Conservation (phyloP, 2,329 filamentous ascomycete genomes). For the Sporothrix inflata region DNA sequence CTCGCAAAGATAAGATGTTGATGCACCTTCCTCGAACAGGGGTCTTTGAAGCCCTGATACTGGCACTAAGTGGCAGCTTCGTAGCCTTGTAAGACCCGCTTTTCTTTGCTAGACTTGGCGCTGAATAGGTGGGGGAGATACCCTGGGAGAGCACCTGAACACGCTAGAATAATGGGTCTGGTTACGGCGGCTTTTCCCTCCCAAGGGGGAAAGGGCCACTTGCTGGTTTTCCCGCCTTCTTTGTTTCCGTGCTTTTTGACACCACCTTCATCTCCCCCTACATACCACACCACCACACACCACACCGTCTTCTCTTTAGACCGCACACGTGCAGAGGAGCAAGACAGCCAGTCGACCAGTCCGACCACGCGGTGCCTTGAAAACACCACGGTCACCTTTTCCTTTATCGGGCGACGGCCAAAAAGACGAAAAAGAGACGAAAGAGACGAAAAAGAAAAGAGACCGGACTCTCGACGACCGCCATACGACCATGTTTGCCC, state of each 20-base stretch:
- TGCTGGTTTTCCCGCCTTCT: not conserved
- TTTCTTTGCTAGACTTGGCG: not conserved
- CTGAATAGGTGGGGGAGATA: not conserved
- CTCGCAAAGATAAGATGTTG: too few relatives aligned
- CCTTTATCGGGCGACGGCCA: not conserved
- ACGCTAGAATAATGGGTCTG: not conserved
- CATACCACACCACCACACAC: not conserved
- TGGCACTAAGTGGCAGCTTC: too few relatives aligned
- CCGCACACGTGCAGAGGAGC: constrained; percentile 4
- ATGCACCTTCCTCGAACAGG: too few relatives aligned
- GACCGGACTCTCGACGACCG: not conserved
- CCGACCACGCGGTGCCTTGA: not conserved
- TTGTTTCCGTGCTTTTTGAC: not conserved
- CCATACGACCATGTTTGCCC: constrained; percentile 3
- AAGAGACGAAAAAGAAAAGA: not conserved
- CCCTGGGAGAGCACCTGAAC: not conserved
- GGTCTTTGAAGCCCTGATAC: too few relatives aligned
- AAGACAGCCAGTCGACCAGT: not conserved
- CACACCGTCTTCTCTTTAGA: not conserved
- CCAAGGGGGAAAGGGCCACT: not conserved
- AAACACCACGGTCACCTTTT: not conserved
- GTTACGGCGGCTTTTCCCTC: constrained; percentile 10
- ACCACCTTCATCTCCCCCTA: not conserved
- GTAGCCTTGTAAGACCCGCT: not conserved
- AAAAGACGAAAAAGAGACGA: not conserved